Base-by-base conservation (phyloP, 345 rosid genomes). In the Salix udensis region DNA sequence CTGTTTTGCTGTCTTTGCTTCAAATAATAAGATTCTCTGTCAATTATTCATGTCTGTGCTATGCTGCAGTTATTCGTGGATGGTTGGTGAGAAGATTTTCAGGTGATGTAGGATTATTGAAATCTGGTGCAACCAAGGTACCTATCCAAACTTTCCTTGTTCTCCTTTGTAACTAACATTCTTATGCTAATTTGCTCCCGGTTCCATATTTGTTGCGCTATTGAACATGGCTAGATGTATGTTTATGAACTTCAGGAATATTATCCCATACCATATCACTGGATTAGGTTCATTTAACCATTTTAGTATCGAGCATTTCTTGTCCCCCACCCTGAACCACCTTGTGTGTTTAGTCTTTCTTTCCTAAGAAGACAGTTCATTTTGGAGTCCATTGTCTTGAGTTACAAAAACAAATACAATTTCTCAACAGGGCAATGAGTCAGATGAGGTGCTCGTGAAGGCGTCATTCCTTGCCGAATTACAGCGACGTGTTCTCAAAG, bases 61-160 rank as follows among this genome's bases (percentile, higher is more conserved):
- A 55, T 77, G 28, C 72, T 86, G 84, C 87, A 96, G 99, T 67
- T 67, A 88, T 93, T 80, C 99, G 99, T 70, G 99, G 99, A 74
- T 93, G 95, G 92, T 82, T 92, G 88, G 97, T 92, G 73, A 88
- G 99, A 89, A 88, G 92, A 86, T 96, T 94, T 85, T 91, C 99
- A 1, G 97, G 94, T 71, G 87, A 93, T 79, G 73, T 87, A 69
- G 89, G 92, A 76, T 87, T 90, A 75, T 64, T 91, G 80, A 85
- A 80, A 73, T 84, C 92, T 76, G 90, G 83, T 44, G 84, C 78
- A 65, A 9, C 80, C 23, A 87, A 90, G 97, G 98, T 96, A 86
- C 66, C 26, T 16, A 19, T 37, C 71, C 77, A 37, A 60, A 44
- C 15, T 76, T 21, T 61, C 50, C 40, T n/a, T 65, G 13, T 7